These are phyloP conservation scores for Microbotryum intermedium DNA, from an alignment of 1,284 basidiomycete species.

Conservation along the genomic window DNA sequence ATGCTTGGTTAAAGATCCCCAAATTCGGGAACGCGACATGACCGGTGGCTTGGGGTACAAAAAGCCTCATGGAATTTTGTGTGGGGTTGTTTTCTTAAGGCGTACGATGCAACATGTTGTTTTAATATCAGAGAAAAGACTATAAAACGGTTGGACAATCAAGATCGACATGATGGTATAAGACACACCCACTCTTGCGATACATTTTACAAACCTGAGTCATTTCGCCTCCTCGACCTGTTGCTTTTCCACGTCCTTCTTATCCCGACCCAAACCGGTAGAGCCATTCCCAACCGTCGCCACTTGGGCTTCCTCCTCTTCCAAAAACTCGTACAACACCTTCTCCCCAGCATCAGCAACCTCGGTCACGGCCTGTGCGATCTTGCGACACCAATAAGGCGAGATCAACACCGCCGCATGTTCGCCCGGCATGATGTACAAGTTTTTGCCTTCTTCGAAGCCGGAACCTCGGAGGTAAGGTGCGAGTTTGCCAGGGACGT, in stretches of 20 bases:
- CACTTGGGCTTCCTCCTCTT: background rate
- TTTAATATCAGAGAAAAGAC: background rate
- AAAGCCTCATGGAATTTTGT: no score
- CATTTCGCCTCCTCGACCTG: background rate
- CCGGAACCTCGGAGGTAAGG: slow-evolving; percentile 9
- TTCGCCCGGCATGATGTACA: slow-evolving; percentile 15
- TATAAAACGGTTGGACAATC: no score
- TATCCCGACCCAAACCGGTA: background rate
- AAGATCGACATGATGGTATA: background rate
- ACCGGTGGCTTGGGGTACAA: no score
- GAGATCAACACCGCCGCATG: slow-evolving; percentile 18
- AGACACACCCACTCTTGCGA: background rate
- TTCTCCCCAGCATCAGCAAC: slow-evolving; percentile 8
- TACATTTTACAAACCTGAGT: background rate
- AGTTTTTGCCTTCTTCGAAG: slow-evolving; percentile 2
- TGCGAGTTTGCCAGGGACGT: slow-evolving; percentile 6
- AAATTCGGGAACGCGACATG: slow-evolving; percentile 21
- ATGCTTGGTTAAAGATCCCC: slow-evolving; percentile 25
- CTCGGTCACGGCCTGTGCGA: slow-evolving; percentile 11
- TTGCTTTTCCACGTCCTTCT: background rate
- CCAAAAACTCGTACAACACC: background rate
- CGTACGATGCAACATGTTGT: background rate
- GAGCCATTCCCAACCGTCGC: background rate
- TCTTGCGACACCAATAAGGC: slow-evolving; percentile 6
- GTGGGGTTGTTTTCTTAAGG: no score